A percentile compares a stretch with the other conserved stretches of the same genome.
Evolutionary conservation across 352 stramenopile species (phyloP).

Genomic region (Phytopythium delawarense): DNA sequence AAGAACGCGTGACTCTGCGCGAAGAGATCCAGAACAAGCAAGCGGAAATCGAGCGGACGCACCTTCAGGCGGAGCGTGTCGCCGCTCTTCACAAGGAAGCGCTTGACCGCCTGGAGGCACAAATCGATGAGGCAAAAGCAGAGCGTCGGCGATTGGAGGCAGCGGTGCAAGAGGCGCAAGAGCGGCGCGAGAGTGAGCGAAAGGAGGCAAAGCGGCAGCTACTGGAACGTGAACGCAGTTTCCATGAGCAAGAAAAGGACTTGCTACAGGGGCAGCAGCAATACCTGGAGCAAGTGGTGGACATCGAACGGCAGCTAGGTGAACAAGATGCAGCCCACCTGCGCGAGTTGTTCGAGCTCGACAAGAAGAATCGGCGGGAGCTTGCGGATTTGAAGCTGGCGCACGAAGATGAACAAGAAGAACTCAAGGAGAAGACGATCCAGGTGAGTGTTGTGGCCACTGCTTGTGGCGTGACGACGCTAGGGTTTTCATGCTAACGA

Average conservation of each 20-base stretch:
- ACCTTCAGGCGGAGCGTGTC: conserved; percentile 52
- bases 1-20: conserved; percentile 36
- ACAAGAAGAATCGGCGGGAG: conserved; percentile 51
- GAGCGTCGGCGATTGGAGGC: conserved; percentile 50
- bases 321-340: conserved; percentile 65
- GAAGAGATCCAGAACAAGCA: conserved; percentile 64
- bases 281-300: conserved; percentile 55
- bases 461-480: background rate
- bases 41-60: conserved; percentile 46
- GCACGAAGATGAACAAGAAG: conserved; percentile 53
- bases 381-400: conserved; percentile 31
- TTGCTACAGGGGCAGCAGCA: conserved; percentile 63
- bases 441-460: conserved; percentile 21
- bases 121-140: conserved; percentile 54
- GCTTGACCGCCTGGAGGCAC: conserved; percentile 36
- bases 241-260: conserved; percentile 64
- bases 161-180: conserved; percentile 28
- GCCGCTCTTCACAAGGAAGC: conserved; percentile 56
- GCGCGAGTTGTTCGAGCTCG: conserved; percentile 55
- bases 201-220: conserved; percentile 46
- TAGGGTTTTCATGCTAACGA: background rate
- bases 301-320: conserved; percentile 56
- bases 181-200: conserved; percentile 40
- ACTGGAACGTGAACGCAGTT: conserved; percentile 57
- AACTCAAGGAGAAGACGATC: conserved; percentile 55